Base-by-base conservation (phyloP, 1,284 basidiomycete genomes). In the Veloboletus limbatus region DNA sequence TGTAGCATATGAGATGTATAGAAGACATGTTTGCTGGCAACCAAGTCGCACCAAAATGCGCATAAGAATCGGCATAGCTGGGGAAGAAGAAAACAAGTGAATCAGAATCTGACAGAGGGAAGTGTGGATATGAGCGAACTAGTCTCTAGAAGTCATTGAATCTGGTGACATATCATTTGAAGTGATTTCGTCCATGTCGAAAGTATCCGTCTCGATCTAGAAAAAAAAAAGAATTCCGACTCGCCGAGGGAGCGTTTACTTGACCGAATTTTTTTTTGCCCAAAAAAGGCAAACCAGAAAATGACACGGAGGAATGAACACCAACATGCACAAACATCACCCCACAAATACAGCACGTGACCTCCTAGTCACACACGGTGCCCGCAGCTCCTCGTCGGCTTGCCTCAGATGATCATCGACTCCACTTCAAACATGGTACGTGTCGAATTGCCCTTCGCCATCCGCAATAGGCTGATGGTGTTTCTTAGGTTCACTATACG, bases 51-150 rank as follows among this genome's bases (percentile, higher is more conserved):
- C 89, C 93, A 57, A 96, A 96, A 72, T 97, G 93, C 36, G 94
- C 93, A 68, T 97, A 97, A 45, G 92, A 96, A 67, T 88, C 86
- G 43, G 88, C 88, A 74, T 91, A 91, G 73, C 88, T 91, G 68
- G 48, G 55, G 42, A 46, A 49, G 47, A 55, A 52, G 48, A 50
- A n/a, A 63, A 55, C 49, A 65, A 61, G 58, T 48, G 52, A 55
- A 56, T 68, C 54, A 68, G 59, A 60, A 59, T 55, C 49, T 49
- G 47, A 52, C 42, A 43, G 44, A 54, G 30, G 52, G 45, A 58
- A 52, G 54, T 52, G 54, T 51, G 48, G 58, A 60, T 64, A 58
- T 59, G 57, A 67, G 76, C 82, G 77, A 72, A 89, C 86, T 89
- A 89, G 78, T 89, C 86, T 74, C 74, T 78, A 11, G 86, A 88